These are phyloP conservation scores for Aspergillus intermedius DNA, from an alignment of 2,329 filamentous ascomycete genomes.

Conservation along the genomic window DNA sequence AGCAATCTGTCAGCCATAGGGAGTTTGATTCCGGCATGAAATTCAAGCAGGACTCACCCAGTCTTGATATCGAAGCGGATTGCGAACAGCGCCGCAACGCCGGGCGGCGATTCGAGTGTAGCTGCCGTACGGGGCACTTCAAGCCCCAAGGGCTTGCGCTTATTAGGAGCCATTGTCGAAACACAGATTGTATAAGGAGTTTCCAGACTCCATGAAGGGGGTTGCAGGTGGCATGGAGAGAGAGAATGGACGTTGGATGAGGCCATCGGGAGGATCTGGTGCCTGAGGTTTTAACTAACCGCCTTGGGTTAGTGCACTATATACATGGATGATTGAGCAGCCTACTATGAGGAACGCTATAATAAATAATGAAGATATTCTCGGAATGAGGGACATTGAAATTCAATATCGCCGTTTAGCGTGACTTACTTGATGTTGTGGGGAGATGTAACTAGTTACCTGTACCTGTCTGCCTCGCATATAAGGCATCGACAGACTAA, in stretches of 20 bases:
- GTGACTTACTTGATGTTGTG: too few species aligned
- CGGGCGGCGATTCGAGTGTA: slow-evolving; percentile 34
- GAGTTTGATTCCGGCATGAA: not conserved
- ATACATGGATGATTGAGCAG: too few species aligned
- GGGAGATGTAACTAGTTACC: not conserved
- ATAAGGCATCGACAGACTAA: not conserved
- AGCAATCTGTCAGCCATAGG: not conserved
- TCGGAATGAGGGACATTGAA: not conserved
- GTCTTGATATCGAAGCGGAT: slow-evolving; percentile 90
- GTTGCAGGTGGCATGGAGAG: not conserved
- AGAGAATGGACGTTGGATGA: not conserved
- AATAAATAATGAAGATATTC: not conserved
- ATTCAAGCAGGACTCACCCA: slow-evolving; percentile 53
- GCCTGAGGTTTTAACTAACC: slow-evolving; percentile 10
- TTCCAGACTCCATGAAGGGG: slow-evolving; percentile 18
- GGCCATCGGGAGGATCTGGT: not conserved
- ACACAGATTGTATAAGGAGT: slow-evolving; percentile 5
- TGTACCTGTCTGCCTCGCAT: not conserved
- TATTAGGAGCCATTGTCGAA: slow-evolving; percentile 24
- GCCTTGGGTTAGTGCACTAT: slow-evolving; percentile 3
- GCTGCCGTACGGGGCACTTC: slow-evolving; percentile 25
- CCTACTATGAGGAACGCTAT: not conserved
- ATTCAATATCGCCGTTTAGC: too few species aligned
- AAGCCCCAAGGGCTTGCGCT: slow-evolving; percentile 26
- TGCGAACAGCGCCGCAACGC: slow-evolving; percentile 72